These are phyloP conservation scores for Corymbia maculata DNA, from an alignment of 345 rosid species.

Conservation along the genomic window DNA sequence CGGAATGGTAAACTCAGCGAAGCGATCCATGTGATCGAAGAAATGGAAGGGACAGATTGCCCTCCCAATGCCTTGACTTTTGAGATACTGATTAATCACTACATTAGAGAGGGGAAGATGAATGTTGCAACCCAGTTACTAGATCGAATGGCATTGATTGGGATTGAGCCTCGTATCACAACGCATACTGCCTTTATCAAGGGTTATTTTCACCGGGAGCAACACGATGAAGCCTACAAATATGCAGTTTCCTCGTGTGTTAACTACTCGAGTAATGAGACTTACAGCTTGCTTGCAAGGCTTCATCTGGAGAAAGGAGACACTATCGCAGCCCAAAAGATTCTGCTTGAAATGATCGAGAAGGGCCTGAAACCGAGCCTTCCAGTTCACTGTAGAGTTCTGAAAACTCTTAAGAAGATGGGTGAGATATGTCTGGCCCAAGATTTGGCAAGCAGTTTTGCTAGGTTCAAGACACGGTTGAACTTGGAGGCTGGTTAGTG, in stretches of 20 bases:
- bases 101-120: constrained; percentile 11
- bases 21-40: constrained; percentile 16
- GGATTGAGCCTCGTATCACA: constrained; percentile 29
- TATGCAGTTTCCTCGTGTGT: constrained; percentile 16
- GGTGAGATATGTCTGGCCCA: constrained; percentile 17
- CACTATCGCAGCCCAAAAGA: constrained; percentile 11
- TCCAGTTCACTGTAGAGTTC: constrained; percentile 16
- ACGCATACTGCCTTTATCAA: constrained; percentile 40
- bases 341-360: constrained; percentile 40
- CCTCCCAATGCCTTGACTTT: constrained; percentile 43
- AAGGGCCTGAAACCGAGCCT: constrained; percentile 40
- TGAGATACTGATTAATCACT: constrained; percentile 27
- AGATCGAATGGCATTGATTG: constrained; percentile 20
- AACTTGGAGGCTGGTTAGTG: constrained; percentile 1
- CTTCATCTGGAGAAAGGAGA: constrained; percentile 27
- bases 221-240: constrained; percentile 22
- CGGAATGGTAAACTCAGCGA: constrained; percentile 12
- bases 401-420: constrained; percentile 13
- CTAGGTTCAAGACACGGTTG: constrained; percentile 1
- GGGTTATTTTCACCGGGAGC: constrained; percentile 14
- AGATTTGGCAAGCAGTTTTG: constrained; percentile 4
- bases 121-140: constrained; percentile 23
- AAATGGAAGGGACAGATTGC: constrained; percentile 25
- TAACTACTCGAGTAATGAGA: constrained; percentile 8
- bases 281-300: constrained; percentile 33